Base-by-base conservation (phyloP, 2,329 filamentous ascomycete species). In the Phaeosphaeriaceae sp. region DNA sequence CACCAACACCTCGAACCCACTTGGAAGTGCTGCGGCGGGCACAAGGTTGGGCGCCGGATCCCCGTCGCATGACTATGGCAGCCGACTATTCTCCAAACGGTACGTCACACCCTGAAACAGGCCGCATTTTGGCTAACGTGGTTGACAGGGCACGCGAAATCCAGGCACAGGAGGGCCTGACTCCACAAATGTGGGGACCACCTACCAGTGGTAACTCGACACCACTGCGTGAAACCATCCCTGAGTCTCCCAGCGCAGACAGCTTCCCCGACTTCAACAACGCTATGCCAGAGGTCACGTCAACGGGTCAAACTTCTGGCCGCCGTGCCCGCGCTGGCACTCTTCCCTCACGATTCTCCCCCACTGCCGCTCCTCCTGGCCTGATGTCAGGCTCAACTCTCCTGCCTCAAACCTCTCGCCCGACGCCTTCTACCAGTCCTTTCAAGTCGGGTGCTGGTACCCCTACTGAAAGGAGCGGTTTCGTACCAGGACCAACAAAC, bases 171-270 rank as follows among this genome's bases (percentile, higher is more conserved):
- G 94, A 98, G 85, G 93, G 93, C 51, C 85, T 97, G 50, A 82
- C 83, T 75, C 89, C 84, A 73, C 85, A 86, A 78, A 79, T 89
- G 52, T 98, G 95, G 95, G 93, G 95, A 11, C 94, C 95, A 66
- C 94, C 95, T 49, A 97, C 94, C 55, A 97, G 94, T 77, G 95
- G 94, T 65, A 94, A 97, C 78, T 97, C 94, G 20, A 97, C 94
- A 44, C 95, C 95, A 68, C 86, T 99, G 51, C 92, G 95, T 73
- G 95, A 98, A 82, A 97, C 94, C 66, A 98, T 99, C 61, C 93
- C 94, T 63, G 95, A 99, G 80, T 97, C 94, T 36, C 95, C 95
- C 31, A 95, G 91, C 66, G 86, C 85, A 67, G 94, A 97, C 81
- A 94, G 91, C 67, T 98, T 98, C 70, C 93, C 95, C 57, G 93